Conservation (phyloP, 345 rosid species). For the Acer campestre region DNA sequence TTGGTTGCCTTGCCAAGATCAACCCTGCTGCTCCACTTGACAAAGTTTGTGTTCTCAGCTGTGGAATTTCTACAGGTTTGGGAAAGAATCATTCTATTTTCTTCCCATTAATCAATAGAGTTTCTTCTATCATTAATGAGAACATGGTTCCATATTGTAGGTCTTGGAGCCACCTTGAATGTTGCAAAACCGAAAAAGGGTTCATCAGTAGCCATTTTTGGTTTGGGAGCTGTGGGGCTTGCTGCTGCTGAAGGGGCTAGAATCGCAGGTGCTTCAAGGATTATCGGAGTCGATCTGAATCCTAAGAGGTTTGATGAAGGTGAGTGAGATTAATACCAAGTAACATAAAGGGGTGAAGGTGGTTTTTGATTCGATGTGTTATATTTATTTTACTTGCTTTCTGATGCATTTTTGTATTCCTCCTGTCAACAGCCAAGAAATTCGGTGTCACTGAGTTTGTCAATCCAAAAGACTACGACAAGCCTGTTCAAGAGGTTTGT, state of each 20-base stretch:
- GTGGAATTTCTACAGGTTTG: conserved; percentile 51
- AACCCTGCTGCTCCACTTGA: conserved; percentile 49
- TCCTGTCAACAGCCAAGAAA: conserved; percentile 33
- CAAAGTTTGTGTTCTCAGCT: conserved; percentile 52
- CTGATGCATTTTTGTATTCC: neutral
- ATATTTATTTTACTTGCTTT: neutral
- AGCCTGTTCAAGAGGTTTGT: conserved; percentile 44
- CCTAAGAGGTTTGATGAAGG: conserved; percentile 36
- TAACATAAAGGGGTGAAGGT: neutral
- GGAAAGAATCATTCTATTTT: neutral
- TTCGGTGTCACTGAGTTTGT: conserved; percentile 43
- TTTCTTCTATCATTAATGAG: neutral
- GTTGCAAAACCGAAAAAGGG: conserved; percentile 44
- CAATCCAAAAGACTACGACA: conserved; percentile 38
- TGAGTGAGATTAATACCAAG: neutral
- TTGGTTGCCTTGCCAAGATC: conserved; percentile 49
- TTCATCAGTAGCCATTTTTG: conserved; percentile 40
- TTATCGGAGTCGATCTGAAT: conserved; percentile 46
- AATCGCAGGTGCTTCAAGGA: conserved; percentile 36
- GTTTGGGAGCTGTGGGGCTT: conserved; percentile 46
- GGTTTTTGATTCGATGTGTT: neutral
- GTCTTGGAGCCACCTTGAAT: conserved; percentile 46
- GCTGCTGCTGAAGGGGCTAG: conserved; percentile 51
- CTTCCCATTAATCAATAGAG: neutral
- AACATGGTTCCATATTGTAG: conserved; percentile 8